Evolutionary conservation across 2,329 filamentous ascomycete genomes (phyloP), one percentile per base, ranked within the genome.

Genomic region (Phialocephala sp.): DNA sequence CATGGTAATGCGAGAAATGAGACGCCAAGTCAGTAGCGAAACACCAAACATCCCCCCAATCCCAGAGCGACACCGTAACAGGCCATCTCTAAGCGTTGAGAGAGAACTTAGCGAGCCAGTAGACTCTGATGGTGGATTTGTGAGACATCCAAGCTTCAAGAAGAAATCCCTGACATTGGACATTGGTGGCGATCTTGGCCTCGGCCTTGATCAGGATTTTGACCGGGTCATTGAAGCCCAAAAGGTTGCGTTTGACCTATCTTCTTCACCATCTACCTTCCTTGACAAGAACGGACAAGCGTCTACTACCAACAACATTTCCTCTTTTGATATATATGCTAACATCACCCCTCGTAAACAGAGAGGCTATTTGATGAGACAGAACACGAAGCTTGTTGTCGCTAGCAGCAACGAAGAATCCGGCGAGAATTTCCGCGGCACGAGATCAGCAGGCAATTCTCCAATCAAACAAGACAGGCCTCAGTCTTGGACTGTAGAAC

Each of bases 281-380:
- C 68, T 66, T 52, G 57, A 57, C 60, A 45, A 61, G 54, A 65
- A 75, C 70, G 80, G 81, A 83, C 82, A 83, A 84, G 80, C 75
- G 80, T 83, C 82, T 78, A 61, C 56, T 36, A 24, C 43, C 20
- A 65, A 37, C 35, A 56, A 67, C 55, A 32, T 57, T 52, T 54
- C 58, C 45, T 32, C 59, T 50, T 41, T 57, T 64, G 56, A 66
- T 60, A 39, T 68, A 68, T 68, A 84, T 87, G 84, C 90, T 92
- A 89, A 93, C 85, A 76, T 82, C 74, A 84, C 78, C 75, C 74
- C 80, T 73, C 83, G 79, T 72, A 84, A 84, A 88, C 91, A 97
- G 94, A 94, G 96, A 82, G 95, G 95, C 64, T 99, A 99, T 76
- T 85, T 98, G 55, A 99, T 98, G 94, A 89, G 95, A 74, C 94